Evolutionary conservation across 768 basidiomycete species (phyloP).

Genomic region (Pleurotus djamor): DNA sequence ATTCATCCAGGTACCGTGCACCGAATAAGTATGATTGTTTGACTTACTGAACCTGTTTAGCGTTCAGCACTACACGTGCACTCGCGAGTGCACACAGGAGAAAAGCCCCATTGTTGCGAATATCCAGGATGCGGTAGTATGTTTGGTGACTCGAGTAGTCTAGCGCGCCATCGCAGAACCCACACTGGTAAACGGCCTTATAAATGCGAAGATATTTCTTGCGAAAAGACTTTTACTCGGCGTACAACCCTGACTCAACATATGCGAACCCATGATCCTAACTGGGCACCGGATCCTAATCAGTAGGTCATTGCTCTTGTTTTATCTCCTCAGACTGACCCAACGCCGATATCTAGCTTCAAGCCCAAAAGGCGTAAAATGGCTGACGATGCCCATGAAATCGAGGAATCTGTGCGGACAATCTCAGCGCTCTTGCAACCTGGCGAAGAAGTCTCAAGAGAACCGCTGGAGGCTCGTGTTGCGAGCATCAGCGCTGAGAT

Average conservation of each 20-base stretch:
- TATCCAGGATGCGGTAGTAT: constrained; percentile 86
- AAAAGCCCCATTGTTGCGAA: constrained; percentile 90
- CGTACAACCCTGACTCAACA: constrained; percentile 83
- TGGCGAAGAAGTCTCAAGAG: constrained; percentile 28
- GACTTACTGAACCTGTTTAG: constrained; percentile 34
- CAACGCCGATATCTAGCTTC: constrained; percentile 49
- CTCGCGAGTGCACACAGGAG: constrained; percentile 86
- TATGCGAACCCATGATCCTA: constrained; percentile 85
- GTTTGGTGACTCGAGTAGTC: constrained; percentile 89
- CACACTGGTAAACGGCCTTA: constrained; percentile 87
- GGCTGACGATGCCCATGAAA: constrained; percentile 53
- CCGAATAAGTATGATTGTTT: constrained; percentile 7
- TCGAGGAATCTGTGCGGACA: constrained; percentile 74
- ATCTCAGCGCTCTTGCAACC: constrained; percentile 70
- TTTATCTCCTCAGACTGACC: no score
- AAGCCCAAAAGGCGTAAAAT: constrained; percentile 68
- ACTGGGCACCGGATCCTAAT: constrained; percentile 82
- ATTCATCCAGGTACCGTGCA: constrained; percentile 75
- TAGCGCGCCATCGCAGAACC: constrained; percentile 88
- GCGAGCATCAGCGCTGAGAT: constrained; percentile 82
- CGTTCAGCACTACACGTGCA: constrained; percentile 90
- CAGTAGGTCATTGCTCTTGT: constrained; percentile 46
- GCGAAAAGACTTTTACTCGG: constrained; percentile 87
- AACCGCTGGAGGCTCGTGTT: constrained; percentile 60
- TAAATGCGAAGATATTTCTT: constrained; percentile 79